phyloP scores from a whole-genome alignment of 345 rosid species.

The Lagerstroemia speciosa region DNA sequence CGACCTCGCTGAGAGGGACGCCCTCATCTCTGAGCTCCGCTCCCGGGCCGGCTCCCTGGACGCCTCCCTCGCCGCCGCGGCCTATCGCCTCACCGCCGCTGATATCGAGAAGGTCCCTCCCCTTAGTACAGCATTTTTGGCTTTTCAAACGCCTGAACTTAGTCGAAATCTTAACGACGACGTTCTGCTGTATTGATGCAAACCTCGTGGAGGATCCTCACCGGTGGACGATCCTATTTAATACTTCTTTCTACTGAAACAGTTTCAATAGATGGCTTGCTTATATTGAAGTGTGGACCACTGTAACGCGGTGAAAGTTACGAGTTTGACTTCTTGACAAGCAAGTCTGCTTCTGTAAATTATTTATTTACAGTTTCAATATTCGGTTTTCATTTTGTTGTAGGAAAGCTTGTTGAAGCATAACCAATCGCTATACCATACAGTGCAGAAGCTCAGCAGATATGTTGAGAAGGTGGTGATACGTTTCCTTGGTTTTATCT shows the following conservation, averaged over 20 bases:
- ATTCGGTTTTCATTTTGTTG: neutral
- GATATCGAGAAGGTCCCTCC: slow-evolving; percentile 49
- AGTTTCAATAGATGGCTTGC: no score
- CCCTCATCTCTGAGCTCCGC: slow-evolving; percentile 48
- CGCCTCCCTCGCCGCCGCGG: slow-evolving; percentile 45
- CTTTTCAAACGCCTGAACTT: neutral
- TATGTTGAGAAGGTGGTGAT: slow-evolving; percentile 65
- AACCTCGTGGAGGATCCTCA: no score
- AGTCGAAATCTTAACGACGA: neutral
- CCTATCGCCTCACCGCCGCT: slow-evolving; percentile 48
- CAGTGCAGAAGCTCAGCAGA: slow-evolving; percentile 76
- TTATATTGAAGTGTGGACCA: no score
- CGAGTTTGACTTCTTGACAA: neutral
- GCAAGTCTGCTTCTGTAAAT: no score
- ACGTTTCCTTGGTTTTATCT: neutral
- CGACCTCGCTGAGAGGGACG: slow-evolving; percentile 54
- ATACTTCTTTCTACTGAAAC: no score
- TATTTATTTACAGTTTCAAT: no score
- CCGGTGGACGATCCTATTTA: no score
- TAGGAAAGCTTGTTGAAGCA: slow-evolving; percentile 68
- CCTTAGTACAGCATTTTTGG: neutral
- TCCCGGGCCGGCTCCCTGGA: slow-evolving; percentile 55
- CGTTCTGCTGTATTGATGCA: neutral
- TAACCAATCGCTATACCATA: slow-evolving; percentile 45
- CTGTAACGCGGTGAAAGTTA: no score